Evolutionary conservation across 768 basidiomycete species (phyloP), one percentile per base, ranked within the genome.

Genomic region (Lentinula aciculospora): DNA sequence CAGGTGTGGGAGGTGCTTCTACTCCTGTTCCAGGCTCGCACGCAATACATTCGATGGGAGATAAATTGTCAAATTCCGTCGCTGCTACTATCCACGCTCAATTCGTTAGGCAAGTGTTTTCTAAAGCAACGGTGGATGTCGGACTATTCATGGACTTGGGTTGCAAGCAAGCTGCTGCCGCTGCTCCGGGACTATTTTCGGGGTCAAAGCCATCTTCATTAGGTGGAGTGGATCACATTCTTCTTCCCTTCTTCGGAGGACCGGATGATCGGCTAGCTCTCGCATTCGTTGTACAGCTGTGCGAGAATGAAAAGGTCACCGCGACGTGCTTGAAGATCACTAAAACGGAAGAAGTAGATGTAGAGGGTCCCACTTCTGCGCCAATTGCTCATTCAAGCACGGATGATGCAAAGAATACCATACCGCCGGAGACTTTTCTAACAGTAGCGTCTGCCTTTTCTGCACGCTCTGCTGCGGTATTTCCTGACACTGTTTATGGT

Each of bases 181-280:
- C 75, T 53, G 64, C 72, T 51, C 64, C 28, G 31, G 39, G 40
- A 17, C 6, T 39, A 5, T 39, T 39, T 1, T 37, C 39, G 12
- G 15, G 31, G 2, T 21, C n/a, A 9, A 29, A 36, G 28, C 44
- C 28, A 21, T 27, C 54, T 25, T 27, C 32, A 9, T 29, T 36
- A 8, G 46, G 28, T 37, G 56, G 56, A 1, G 19, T 47, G 17
- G 19, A 32, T 45, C 89, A 92, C 66, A 63, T 98, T 13, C 89
- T 93, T 71, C 65, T 97, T 12, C 90, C 93, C 0, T 98, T 98
- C 81, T 90, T 93, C 68, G 96, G 96, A 23, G 96, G 96, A 0
- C 89, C 93, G 0, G 96, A 98, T 68, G 95, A 97, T 67, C 79
- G 96, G 2, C 76, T 94, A 17, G 92, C 93, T 0, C 73, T 98